phyloP scores from a whole-genome alignment of 1,284 basidiomycete species.

The Phaffia rhodozyma region DNA sequence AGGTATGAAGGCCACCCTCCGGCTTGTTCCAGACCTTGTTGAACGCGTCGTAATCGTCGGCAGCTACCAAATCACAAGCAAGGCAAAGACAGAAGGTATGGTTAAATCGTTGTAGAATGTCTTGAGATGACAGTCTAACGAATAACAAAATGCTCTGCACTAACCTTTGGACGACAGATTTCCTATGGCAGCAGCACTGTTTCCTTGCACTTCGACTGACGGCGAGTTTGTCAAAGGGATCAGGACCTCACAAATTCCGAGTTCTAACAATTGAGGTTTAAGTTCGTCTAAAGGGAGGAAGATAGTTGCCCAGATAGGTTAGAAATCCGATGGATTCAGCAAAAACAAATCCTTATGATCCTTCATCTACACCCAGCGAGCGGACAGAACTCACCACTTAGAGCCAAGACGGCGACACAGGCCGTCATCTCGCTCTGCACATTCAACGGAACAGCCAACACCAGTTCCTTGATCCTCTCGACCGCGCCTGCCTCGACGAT shows the following conservation, averaged over 20 bases:
- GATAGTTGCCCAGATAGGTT: conserved; percentile 4
- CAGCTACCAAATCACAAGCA: conserved; percentile 36
- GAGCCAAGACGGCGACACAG: conserved; percentile 84
- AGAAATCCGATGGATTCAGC: neutral
- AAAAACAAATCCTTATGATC: neutral
- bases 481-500: conserved; percentile 99
- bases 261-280: conserved; percentile 88
- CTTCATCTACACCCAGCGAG: neutral
- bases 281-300: conserved; percentile 57
- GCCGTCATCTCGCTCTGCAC: conserved; percentile 99
- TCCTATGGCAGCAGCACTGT: conserved; percentile 92
- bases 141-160: conserved; percentile 39
- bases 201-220: conserved; percentile 97
- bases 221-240: conserved; percentile 93
- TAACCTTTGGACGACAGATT: conserved; percentile 78
- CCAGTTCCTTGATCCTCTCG: conserved; percentile 92
- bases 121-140: neutral
- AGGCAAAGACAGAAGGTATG: neutral
- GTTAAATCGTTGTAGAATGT: neutral
- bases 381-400: conserved; percentile 53
- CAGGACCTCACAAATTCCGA: conserved; percentile 96
- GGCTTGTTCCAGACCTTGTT: conserved; percentile 97
- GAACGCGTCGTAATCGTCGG: conserved; percentile 95
- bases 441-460: conserved; percentile 85
- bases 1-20: conserved; percentile 91